Conservation (phyloP, 78 protist species). For the Dictyostelium capitatum region DNA sequence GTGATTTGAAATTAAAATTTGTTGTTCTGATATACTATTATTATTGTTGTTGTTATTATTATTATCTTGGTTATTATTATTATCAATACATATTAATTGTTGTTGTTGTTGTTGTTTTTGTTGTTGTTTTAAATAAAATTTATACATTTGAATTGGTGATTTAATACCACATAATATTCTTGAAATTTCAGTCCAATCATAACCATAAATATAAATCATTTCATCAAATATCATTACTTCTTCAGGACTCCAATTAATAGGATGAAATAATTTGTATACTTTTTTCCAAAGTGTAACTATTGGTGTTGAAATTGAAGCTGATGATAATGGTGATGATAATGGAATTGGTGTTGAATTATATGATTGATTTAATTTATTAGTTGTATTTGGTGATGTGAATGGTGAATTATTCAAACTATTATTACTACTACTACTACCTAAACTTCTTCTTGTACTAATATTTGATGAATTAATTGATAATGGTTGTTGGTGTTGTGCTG, state of each 20-base stretch:
- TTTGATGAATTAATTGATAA: neutral
- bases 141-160: conserved; percentile 72
- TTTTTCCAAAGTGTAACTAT: conserved; percentile 6
- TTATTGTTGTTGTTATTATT: neutral
- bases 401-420: neutral
- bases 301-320: neutral
- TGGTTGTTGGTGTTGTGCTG: neutral
- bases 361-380: neutral
- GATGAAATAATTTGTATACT: conserved; percentile 34
- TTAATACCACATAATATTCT: conserved; percentile 51
- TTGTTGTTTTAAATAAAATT: conserved; percentile 17
- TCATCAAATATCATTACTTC: conserved; percentile 26
- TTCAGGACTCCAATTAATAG: conserved; percentile 29
- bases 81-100: neutral
- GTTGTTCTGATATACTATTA: neutral
- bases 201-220: conserved; percentile 30
- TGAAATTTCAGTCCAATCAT: conserved; percentile 57
- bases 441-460: conserved; percentile 3
- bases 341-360: conserved; percentile 14
- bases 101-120: conserved; percentile 7
- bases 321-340: neutral
- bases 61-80: neutral
- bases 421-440: neutral
- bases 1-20: conserved; percentile 4
- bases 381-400: neutral